Evolutionary conservation across 2,329 filamentous ascomycete genomes (phyloP).

Genomic region (Stachybotrys chlorohalonatus): DNA sequence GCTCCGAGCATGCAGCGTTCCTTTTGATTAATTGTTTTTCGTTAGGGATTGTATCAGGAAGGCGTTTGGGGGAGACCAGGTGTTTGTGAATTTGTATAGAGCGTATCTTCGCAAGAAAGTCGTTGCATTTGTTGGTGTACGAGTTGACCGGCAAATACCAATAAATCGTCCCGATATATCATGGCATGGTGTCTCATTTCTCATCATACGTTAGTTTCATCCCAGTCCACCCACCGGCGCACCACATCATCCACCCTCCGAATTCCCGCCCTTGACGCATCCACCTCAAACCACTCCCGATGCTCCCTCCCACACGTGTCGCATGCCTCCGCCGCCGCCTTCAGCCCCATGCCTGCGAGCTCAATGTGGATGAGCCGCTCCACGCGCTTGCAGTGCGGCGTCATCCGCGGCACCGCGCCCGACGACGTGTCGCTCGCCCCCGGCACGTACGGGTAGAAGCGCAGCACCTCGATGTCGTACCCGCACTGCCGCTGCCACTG

Average conservation of each 20-base stretch:
- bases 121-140: too few species aligned
- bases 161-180: too few species aligned
- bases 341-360: constrained; percentile 53
- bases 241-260: constrained; percentile 60
- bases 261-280: constrained; percentile 62
- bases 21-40: neutral
- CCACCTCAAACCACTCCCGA: constrained; percentile 90
- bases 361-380: constrained; percentile 89
- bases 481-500: constrained; percentile 93
- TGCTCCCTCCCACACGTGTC: constrained; percentile 75
- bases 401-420: constrained; percentile 48
- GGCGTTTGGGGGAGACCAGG: too few species aligned
- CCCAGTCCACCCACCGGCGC: constrained; percentile 80
- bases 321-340: constrained; percentile 52
- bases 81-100: too few species aligned
- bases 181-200: neutral
- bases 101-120: too few species aligned
- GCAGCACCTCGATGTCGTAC: constrained; percentile 76
- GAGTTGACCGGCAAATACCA: too few species aligned
- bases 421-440: constrained; percentile 22
- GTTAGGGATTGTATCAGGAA: too few species aligned
- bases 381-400: constrained; percentile 78
- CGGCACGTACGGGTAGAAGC: constrained; percentile 80
- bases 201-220: constrained; percentile 35
- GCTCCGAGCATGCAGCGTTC: neutral